These are phyloP conservation scores for Umbilicaria muhlenbergii DNA, from an alignment of 495 filamentous ascomycete species.

Conservation along the genomic window DNA sequence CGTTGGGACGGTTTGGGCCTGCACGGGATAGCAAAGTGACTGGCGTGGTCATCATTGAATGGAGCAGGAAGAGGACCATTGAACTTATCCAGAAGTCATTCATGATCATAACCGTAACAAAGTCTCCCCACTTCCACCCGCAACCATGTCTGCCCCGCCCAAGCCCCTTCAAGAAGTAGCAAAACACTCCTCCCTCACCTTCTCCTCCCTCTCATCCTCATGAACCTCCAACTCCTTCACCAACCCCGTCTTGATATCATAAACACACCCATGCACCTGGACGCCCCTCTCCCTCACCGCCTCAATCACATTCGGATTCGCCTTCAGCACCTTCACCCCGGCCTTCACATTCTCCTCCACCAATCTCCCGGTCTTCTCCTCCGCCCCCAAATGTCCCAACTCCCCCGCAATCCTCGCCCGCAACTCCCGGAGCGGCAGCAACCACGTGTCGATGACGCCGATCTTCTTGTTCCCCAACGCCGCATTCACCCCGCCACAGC, in stretches of 20 bases:
- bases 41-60: too few relatives aligned
- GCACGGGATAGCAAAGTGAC: too few relatives aligned
- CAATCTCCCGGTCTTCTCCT: constrained; percentile 34
- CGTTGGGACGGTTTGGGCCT: too few relatives aligned
- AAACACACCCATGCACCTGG: constrained; percentile 56
- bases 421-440: constrained; percentile 52
- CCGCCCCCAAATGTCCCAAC: constrained; percentile 33
- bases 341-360: constrained; percentile 55
- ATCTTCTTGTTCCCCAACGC: constrained; percentile 51
- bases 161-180: background rate
- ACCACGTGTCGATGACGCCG: constrained; percentile 72
- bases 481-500: constrained; percentile 63
- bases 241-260: constrained; percentile 46
- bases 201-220: constrained; percentile 23
- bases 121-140: too few relatives aligned
- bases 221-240: constrained; percentile 38
- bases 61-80: too few relatives aligned
- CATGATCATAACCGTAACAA: too few relatives aligned
- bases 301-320: constrained; percentile 39
- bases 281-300: constrained; percentile 55
- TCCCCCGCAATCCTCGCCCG: constrained; percentile 22
- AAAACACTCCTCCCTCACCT: constrained; percentile 27
- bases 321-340: constrained; percentile 46
- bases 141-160: too few relatives aligned
- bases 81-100: too few relatives aligned